These are phyloP conservation scores for Westerdykella ornata DNA, from an alignment of 2,329 filamentous ascomycete genomes.

Conservation along the genomic window DNA sequence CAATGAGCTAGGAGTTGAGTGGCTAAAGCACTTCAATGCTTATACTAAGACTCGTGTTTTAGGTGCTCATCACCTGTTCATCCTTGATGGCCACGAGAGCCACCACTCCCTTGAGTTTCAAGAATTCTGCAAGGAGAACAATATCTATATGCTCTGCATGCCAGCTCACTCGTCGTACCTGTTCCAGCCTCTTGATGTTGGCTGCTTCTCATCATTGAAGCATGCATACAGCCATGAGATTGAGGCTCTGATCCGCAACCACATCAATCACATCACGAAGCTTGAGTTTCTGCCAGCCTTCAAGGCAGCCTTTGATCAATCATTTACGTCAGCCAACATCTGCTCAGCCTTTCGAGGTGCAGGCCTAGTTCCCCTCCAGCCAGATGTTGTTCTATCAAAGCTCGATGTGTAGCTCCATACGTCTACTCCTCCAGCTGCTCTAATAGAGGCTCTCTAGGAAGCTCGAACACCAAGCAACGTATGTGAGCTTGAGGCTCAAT, in stretches of 20 bases:
- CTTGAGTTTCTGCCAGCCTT: constrained; percentile 19
- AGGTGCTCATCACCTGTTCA: constrained; percentile 30
- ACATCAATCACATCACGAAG: constrained; percentile 26
- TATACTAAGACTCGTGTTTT: constrained; percentile 18
- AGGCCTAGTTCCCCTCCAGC: constrained; percentile 29
- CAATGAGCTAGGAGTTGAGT: constrained; percentile 32
- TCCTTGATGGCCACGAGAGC: constrained; percentile 37
- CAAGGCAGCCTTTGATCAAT: constrained; percentile 17
- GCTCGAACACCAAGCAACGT: too few species aligned
- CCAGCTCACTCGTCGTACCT: constrained; percentile 34
- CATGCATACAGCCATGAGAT: constrained; percentile 25
- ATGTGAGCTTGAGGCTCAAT: too few species aligned
- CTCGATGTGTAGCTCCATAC: constrained; percentile 20
- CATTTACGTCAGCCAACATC: constrained; percentile 26
- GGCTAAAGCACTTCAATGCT: constrained; percentile 34
- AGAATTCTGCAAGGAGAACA: constrained; percentile 29
- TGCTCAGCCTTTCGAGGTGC: constrained; percentile 25
- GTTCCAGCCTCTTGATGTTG: constrained; percentile 38
- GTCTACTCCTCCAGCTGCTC: constrained; percentile 4
- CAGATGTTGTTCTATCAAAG: too few species aligned
- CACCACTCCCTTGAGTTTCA: constrained; percentile 34
- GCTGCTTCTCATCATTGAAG: constrained; percentile 36
- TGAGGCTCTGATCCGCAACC: constrained; percentile 19
- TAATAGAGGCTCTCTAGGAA: too few species aligned
- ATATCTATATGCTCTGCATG: constrained; percentile 37